Evolutionary conservation across 164 flowering plant species (phyloP).

Genomic region (Chimonanthus salicifolius): DNA sequence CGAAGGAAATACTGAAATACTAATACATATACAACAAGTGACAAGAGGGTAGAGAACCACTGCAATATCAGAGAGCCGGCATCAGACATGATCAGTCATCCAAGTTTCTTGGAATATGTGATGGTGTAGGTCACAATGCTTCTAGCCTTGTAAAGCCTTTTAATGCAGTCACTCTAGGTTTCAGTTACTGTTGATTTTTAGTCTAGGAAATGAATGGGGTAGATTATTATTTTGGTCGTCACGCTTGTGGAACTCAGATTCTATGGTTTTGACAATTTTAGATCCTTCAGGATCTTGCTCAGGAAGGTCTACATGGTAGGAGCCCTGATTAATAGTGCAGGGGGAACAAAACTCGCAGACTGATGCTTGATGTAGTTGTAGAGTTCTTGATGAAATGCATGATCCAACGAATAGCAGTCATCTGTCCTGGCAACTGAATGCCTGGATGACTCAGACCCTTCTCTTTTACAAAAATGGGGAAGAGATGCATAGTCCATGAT

Average conservation of each 20-base stretch:
- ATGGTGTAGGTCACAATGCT: background rate
- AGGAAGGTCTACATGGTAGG: constrained; percentile 69
- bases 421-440: constrained; percentile 22
- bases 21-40: background rate
- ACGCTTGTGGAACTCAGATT: constrained; percentile 55
- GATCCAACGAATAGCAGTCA: constrained; percentile 67
- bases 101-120: background rate
- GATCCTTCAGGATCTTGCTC: constrained; percentile 45
- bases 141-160: background rate
- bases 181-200: constrained; percentile 22
- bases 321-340: constrained; percentile 47
- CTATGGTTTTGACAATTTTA: constrained; percentile 52
- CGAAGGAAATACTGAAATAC: background rate
- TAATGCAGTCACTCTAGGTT: background rate
- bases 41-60: background rate
- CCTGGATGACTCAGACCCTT: constrained; percentile 69
- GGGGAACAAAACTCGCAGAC: constrained; percentile 16
- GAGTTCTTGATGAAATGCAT: constrained; percentile 70
- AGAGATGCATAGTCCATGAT: constrained; percentile 74
- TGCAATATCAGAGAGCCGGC: background rate
- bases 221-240: background rate
- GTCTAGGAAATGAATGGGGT: background rate
- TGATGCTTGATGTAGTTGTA: constrained; percentile 68
- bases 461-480: constrained; percentile 75
- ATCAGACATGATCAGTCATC: constrained; percentile 1